Evolutionary conservation across 1,284 basidiomycete species (phyloP).

Genomic region (Leccinum huronense): DNA sequence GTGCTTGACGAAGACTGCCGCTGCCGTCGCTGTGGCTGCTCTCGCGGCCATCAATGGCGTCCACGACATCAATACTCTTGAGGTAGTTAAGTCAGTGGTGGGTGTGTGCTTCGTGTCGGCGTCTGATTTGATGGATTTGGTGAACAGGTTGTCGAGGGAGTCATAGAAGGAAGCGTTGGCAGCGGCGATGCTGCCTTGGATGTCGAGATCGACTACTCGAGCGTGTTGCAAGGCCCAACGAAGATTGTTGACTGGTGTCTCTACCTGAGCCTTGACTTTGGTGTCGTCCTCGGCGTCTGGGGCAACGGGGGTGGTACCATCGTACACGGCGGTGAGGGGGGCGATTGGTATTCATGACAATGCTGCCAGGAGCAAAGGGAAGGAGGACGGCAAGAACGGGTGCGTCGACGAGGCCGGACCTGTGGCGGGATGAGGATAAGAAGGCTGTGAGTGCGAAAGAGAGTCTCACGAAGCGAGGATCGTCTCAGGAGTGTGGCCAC

Average conservation of each 20-base stretch:
- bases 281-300: constrained; percentile 22
- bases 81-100: constrained; percentile 31
- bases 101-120: constrained; percentile 40
- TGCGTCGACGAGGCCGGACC: constrained; percentile 34
- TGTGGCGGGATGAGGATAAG: constrained; percentile 24
- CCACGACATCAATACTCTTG: constrained; percentile 32
- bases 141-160: constrained; percentile 69
- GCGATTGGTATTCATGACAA: constrained; percentile 39
- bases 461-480: constrained; percentile 26
- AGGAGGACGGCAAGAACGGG: constrained; percentile 52
- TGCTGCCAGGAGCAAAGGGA: constrained; percentile 56
- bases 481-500: constrained; percentile 9
- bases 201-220: constrained; percentile 66
- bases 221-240: constrained; percentile 62
- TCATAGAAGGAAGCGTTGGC: constrained; percentile 60
- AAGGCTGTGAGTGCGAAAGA: neutral
- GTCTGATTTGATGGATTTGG: constrained; percentile 48
- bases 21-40: constrained; percentile 17
- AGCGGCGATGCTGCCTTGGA: constrained; percentile 50
- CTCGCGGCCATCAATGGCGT: constrained; percentile 27
- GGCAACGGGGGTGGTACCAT: constrained; percentile 43
- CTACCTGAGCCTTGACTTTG: constrained; percentile 17
- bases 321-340: constrained; percentile 55
- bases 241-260: constrained; percentile 40
- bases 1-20: constrained; percentile 28